Evolutionary conservation across 2,329 filamentous ascomycete species (phyloP).

Genomic region (Apiospora pterosperma): DNA sequence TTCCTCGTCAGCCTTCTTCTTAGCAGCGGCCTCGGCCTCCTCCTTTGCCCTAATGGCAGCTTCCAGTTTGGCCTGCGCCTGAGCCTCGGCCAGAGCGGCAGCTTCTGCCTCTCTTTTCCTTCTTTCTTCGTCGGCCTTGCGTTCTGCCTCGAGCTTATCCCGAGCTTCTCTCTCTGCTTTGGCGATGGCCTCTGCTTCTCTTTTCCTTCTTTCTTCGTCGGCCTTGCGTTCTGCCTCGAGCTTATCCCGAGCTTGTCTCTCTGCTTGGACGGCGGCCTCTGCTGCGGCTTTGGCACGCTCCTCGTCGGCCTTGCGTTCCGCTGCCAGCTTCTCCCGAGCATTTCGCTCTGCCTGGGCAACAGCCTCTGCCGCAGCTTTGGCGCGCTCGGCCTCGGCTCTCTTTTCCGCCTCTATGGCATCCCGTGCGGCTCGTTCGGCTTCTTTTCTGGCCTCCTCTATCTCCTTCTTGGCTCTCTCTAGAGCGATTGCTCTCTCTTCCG

Average conservation of each 20-base stretch:
- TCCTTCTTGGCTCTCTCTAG: constrained; percentile 43
- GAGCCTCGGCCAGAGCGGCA: constrained; percentile 26
- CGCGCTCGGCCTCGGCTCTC: constrained; percentile 33
- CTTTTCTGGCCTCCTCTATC: constrained; percentile 42
- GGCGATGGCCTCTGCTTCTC: constrained; percentile 30
- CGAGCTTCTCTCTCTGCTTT: constrained; percentile 31
- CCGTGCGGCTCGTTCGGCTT: constrained; percentile 41
- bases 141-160: constrained; percentile 28
- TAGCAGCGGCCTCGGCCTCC: constrained; percentile 25
- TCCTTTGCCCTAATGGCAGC: constrained; percentile 12
- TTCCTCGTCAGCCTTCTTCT: constrained; percentile 10
- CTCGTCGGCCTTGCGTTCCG: constrained; percentile 24
- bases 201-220: constrained; percentile 30
- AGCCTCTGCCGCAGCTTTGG: constrained; percentile 28
- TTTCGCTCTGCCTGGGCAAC: constrained; percentile 30
- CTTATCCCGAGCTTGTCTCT: constrained; percentile 42
- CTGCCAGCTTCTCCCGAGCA: constrained; percentile 30
- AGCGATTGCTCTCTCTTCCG: constrained; percentile 32
- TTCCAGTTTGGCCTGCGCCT: constrained; percentile 23
- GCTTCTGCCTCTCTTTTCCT: constrained; percentile 19
- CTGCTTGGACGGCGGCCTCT: constrained; percentile 39
- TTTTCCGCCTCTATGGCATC: constrained; percentile 36
- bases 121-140: constrained; percentile 24
- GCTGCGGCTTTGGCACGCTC: constrained; percentile 31
- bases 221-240: constrained; percentile 35